Evolutionary conservation across 2,329 filamentous ascomycete species (phyloP).

Genomic region (Fusarium verrucosum): DNA sequence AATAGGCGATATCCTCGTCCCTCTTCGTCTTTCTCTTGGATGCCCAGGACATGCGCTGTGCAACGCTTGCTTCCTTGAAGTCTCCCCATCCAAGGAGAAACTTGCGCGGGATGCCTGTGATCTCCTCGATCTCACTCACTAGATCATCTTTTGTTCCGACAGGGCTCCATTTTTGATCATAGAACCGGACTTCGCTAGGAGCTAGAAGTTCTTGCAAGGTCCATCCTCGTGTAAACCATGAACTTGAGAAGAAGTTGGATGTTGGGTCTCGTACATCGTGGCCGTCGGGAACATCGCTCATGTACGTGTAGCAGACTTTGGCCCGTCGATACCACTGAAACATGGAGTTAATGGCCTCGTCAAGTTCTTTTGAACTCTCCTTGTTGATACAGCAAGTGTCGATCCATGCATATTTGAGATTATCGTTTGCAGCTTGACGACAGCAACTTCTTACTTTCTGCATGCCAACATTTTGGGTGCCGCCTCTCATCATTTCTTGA

Average conservation of each 20-base stretch:
- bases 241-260: neutral
- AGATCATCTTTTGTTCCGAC: neutral
- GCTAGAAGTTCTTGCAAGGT: slow-evolving; percentile 5
- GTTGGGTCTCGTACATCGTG: neutral
- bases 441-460: neutral
- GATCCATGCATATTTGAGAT: slow-evolving; percentile 4
- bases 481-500: neutral
- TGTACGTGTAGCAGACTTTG: neutral
- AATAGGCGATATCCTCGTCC: slow-evolving; percentile 7
- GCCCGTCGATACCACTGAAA: slow-evolving; percentile 3
- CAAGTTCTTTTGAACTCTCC: slow-evolving; percentile 3
- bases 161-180: neutral
- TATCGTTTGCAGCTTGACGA: neutral
- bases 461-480: neutral
- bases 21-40: slow-evolving; percentile 1
- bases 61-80: neutral
- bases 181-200: neutral
- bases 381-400: slow-evolving; percentile 15
- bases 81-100: slow-evolving; percentile 3
- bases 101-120: neutral
- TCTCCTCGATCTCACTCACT: neutral
- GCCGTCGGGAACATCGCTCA: neutral
- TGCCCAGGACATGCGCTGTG: slow-evolving; percentile 12
- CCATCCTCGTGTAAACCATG: slow-evolving; percentile 12
- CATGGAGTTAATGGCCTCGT: slow-evolving; percentile 10